Base-by-base conservation (phyloP, 2,329 filamentous ascomycete genomes). In the Colletotrichum sp. region DNA sequence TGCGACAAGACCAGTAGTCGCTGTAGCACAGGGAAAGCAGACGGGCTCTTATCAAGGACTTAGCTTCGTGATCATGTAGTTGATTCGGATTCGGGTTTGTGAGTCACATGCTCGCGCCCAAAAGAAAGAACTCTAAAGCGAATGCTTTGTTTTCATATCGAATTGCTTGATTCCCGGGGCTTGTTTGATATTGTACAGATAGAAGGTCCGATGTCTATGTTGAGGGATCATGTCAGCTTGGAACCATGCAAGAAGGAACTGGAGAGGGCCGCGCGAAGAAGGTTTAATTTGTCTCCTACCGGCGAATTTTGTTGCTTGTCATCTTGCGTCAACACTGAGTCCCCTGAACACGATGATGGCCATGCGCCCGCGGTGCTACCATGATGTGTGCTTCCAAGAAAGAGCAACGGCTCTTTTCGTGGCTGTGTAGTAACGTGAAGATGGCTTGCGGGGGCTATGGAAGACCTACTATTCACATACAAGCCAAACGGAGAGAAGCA, bases 121-220 rank as follows among this genome's bases (percentile, higher is more conserved):
- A 1, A 10, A 2, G 39, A 44, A 0, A n/a, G 5, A 3, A 44
- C 10, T 6, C 2, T 49, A 8, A 7, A 3, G 44, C n/a, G 13
- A 21, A n/a, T 2, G 44, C 10, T 52, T 12, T 21, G n/a, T 13
- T 52, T 49, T 6, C 5, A 49, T n/a, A 49, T 49, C 9, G 9
- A 12, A 49, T 49, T n/a, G 39, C 6, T 49, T 49, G 9, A 49
- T n/a, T n/a, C 0, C 18, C 9, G 18, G 9, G 18, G 39, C 18
- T 49, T 49, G 9, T 1, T 44, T 44, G 39, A 49, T 12, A 49
- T 49, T 1, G 5, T 49, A 4, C 1, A n/a, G 39, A n/a, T 4
- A n/a, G 39, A 2, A 12, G 39, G 9, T 12, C 39, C 18, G 9
- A 2, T n/a, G 18, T 49, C 10, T 52, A 13, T 52, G 44, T 52